Base-by-base conservation (phyloP, 768 basidiomycete species). In the Leucocoprinus leucothites region DNA sequence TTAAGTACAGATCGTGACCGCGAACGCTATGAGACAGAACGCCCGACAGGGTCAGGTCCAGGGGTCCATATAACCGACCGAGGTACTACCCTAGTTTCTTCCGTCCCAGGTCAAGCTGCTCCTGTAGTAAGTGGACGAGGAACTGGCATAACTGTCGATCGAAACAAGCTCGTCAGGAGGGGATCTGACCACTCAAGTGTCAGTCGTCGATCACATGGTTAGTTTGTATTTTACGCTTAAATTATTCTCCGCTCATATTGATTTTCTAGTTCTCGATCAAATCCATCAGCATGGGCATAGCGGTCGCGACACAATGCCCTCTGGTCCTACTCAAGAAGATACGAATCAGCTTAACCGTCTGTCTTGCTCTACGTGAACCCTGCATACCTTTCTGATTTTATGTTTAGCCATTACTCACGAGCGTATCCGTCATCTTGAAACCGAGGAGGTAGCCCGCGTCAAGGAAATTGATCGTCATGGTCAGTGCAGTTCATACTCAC, bases 381-480 rank as follows among this genome's bases (percentile, higher is more conserved):
- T 28, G 26, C n/a, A 36, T 22, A 18, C 16, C 19, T 18, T 28
- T 5, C 31, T 31, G 28, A 31, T 8, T 31, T 11, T 2, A 4
- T 22, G 3, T 19, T 4, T 51, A 70, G 69, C 70, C 11, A 63
- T 71, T 3, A 60, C 62, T 9, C 68, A 70, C 22, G 65, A 71
- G 38, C 58, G 53, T 24, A 51, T 70, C 19, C 69, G 63, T 40
- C 65, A 65, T 19, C 51, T 67, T 3, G 69, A 71, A 41, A 64
- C 63, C 3, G 68, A 66, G 43, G 69, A 72, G 51, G 65, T 72
- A 4, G 56, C 63, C 13, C 67, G 67, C 24, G 53, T 69, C 24
- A 71, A 63, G 44, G 67, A 73, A 6, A 62, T 60, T 36, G 70
- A 74, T 14, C 66, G 71, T 2, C 73, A 74, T 46, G 64, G 71